Evolutionary conservation across 176 grass and related monocot species (phyloP), one percentile per base, ranked within the genome.

Genomic region (Triticum urartu): DNA sequence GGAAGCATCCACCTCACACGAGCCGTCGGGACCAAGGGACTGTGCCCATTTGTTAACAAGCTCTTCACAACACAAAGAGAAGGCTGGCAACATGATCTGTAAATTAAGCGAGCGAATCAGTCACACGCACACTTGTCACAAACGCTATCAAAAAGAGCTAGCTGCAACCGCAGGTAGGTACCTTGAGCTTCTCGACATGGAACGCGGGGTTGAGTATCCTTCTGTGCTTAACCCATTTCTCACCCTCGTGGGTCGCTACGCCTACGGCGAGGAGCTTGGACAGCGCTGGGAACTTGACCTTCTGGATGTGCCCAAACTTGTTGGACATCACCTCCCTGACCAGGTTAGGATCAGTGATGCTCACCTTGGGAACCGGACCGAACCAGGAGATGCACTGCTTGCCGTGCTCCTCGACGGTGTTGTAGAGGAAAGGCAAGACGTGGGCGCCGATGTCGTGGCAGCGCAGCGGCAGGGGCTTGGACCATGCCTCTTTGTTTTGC

Each of bases 361-460:
- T 68, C 65, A 68, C 65, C 65, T 68, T 68, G 30, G 65, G 65
- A 1, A 68, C 30, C 6, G 65, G 65, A 8, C 65, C 65, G 15
- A 68, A 68, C 65, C 65, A 68, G 65, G 65, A 68, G 15, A 68
- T 17, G 65, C 0, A 68, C 30, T 15, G 65, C 65, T 7, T 33
- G 14, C 65, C 65, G 15, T 68, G 65, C 65, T 68, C 30, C 14
- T 4, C 1, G 65, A 68, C 30, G 65, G 30, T 67, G 72, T 48
- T 87, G 18, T 61, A 13, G 8, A 76, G 14, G 64, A 60, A 21
- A 78, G 84, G 84, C 48, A 28, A 4, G 58, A 90, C 70, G 36
- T 83, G 85, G 0, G 85, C 32, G 11, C 17, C n/a, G 33, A 93
- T 82, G 83, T 90, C 81, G 14, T 93, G 91, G 52, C 75, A 81